Evolutionary conservation across 2,329 filamentous ascomycete species (phyloP), one percentile per base, ranked within the genome.

Genomic region (Fusarium nanum): DNA sequence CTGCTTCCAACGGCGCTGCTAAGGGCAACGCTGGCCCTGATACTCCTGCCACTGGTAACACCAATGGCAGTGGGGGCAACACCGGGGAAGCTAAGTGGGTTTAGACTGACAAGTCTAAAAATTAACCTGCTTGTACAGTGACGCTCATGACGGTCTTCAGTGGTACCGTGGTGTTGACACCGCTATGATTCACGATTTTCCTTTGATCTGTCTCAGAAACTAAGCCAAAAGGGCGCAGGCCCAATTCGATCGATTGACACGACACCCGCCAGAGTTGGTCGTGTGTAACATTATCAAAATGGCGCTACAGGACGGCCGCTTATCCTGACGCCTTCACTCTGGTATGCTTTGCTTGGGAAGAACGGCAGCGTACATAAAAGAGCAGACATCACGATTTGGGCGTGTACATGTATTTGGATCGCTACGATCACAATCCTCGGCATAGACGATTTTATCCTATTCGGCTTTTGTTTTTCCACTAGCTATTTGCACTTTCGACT

Each of bases 181-280:
- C 75, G 74, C 74, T 76, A 82, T 76, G 79, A 82, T 71, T 77
- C 82, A 83, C 76, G 80, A 82, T 75, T 81, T 77, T 78, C 76
- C 72, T 78, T 78, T 70, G 75, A 74, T 76, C 72, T 79, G 77
- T 80, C 76, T 58, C 65, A 69, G 67, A 73, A 72, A 58, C 70
- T 72, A 60, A 65, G 68, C 62, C 67, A 70, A 64, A 70, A 53
- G 73, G 75, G 67, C 62, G 59, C 67, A 59, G 69, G 73, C 66
- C 67, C 65, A 67, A 54, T 60, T 54, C 70, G 61, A 63, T 64
- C 56, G 63, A 76, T 66, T 69, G 67, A 67, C 78, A 78, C 76
- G 70, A 73, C 73, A 74, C 65, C 70, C 58, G n/a, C 41, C 37
- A 50, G 54, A 63, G 60, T 74, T 73, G 75, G 37, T 66, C 74